These are phyloP conservation scores for Beauveria pseudobassiana DNA, from an alignment of 2,329 filamentous ascomycete species.

Conservation along the genomic window DNA sequence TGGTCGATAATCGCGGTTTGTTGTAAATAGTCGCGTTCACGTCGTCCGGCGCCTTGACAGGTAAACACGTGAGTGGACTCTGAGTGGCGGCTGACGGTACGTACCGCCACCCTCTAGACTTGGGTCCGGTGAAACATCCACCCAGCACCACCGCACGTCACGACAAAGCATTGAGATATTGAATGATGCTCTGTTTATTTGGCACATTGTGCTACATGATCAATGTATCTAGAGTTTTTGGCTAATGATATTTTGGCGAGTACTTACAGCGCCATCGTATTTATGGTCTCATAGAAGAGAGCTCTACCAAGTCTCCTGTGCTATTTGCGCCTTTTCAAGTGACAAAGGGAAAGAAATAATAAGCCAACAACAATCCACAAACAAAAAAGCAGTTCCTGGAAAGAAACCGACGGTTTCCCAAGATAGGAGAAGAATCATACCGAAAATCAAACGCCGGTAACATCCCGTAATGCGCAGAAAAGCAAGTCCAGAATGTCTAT, in stretches of 20 bases:
- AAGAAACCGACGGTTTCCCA: neutral
- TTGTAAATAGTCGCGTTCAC: slow-evolving; percentile 10
- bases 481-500: slow-evolving; percentile 28
- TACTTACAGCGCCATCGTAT: neutral
- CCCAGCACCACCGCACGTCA: neutral
- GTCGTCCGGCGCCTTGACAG: slow-evolving; percentile 2
- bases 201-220: too few species aligned
- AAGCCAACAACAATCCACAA: slow-evolving; percentile 17
- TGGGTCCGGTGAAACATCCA: neutral
- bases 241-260: neutral
- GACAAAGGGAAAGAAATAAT: slow-evolving; percentile 24
- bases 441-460: slow-evolving; percentile 24
- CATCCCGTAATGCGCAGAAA: slow-evolving; percentile 22
- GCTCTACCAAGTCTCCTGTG: neutral
- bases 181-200: too few species aligned
- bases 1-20: slow-evolving; percentile 4
- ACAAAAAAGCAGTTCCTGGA: neutral
- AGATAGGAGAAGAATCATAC: neutral
- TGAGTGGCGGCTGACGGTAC: neutral
- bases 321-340: slow-evolving; percentile 7
- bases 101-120: neutral
- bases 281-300: slow-evolving; percentile 3
- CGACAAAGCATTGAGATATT: too few species aligned
- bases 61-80: slow-evolving; percentile 9
- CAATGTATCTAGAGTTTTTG: too few species aligned